Base-by-base conservation (phyloP, 768 basidiomycete genomes). In the Calocybe gangraenosa region DNA sequence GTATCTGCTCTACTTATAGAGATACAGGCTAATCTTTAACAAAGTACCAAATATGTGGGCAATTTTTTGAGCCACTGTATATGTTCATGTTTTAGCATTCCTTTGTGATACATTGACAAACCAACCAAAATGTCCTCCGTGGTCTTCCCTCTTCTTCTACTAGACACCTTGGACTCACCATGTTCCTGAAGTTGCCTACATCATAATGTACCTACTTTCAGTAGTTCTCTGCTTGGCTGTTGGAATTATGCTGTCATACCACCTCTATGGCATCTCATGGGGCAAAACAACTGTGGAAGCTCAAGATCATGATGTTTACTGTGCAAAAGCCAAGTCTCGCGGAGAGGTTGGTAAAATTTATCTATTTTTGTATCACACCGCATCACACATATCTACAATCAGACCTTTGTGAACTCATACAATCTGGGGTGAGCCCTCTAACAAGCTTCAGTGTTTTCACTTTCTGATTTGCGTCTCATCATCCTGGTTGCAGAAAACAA, bases 251-350 rank as follows among this genome's bases (percentile, higher is more conserved):
- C 66, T 79, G 3, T 57, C 67, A 2, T 92, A 81, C 67, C 89
- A 92, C 51, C 49, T 92, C 1, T 87, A 79, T 69, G 75, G 84
- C 44, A 65, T 96, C 10, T 62, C 77, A 0, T 61, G 69, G 28
- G 92, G 83, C 0, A 93, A 97, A 60, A 97, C 93, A 0, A 78
- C 85, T 1, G 94, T 98, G 6, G 96, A 99, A 64, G 75, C 76
- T 5, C 90, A 92, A 51, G 95, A 98, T 56, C 80, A 92, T 56
- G 81, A 82, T 7, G 74, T 84, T 21, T 95, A 98, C 58, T 69
- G 78, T 1, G 77, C 69, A 46, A 64, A 79, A 28, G 92, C 93
- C 1, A 76, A 77, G 46, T 64, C 69, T 8, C 70, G 92, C 19
- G 82, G 82, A 33, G 79, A 89, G 65, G 88, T 86, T 47, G 28